Percentiles rank a stretch among this genome's conserved stretches.
phyloP scores from a whole-genome alignment of 176 grass and related monocot species.

The Carex scoparia region DNA sequence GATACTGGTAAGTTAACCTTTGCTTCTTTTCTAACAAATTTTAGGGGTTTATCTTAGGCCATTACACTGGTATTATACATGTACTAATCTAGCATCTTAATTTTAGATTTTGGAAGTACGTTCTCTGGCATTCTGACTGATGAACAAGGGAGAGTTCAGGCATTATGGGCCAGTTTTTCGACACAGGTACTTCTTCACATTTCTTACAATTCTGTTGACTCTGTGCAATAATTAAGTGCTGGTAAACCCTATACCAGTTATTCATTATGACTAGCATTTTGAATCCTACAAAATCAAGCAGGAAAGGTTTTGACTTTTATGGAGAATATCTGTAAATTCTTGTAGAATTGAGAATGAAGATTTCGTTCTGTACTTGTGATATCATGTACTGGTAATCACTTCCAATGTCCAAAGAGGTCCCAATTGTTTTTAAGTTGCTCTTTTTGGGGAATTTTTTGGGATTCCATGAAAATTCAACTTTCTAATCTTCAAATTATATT shows the following conservation, averaged over 20 bases:
- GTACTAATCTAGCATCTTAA: conserved; percentile 7
- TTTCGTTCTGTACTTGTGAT: background rate
- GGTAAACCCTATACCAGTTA: background rate
- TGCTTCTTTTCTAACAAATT: background rate
- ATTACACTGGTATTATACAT: background rate
- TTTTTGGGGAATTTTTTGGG: background rate
- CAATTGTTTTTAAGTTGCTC: background rate
- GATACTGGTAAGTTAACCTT: conserved; percentile 72
- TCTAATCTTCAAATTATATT: background rate
- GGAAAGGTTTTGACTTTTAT: background rate
- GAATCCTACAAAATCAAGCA: background rate
- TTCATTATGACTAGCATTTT: background rate
- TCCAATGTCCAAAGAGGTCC: background rate
- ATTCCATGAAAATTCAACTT: background rate
- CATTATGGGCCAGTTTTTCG: conserved; percentile 99
- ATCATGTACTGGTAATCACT: background rate
- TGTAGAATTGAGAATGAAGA: background rate
- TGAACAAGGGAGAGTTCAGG: conserved; percentile 97
- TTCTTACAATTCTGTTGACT: conserved; percentile 13
- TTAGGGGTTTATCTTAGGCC: background rate
- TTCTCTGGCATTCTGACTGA: conserved; percentile 96
- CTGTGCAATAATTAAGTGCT: conserved; percentile 34
- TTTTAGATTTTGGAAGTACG: conserved; percentile 88
- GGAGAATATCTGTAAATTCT: background rate
- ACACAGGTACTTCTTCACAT: conserved; percentile 66